Percentiles rank a stretch among this genome's conserved stretches.
These are phyloP conservation scores for Cutaneotrichosporon cavernicola DNA, from an alignment of 1,284 basidiomycete genomes.

Conservation along the genomic window DNA sequence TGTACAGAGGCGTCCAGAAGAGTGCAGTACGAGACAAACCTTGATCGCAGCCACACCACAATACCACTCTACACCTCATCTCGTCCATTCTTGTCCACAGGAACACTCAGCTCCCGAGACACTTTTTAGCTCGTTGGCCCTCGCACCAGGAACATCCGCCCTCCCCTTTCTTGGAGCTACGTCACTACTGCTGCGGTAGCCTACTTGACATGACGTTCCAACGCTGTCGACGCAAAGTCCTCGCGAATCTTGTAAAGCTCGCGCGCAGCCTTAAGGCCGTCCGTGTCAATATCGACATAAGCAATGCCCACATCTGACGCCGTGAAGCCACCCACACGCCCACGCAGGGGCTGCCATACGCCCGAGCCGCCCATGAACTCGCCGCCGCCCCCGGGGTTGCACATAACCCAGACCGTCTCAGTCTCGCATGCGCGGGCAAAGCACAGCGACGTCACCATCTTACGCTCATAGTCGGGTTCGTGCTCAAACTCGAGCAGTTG, in stretches of 20 bases:
- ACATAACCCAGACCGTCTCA: conserved; percentile 48
- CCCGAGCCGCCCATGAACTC: conserved; percentile 44
- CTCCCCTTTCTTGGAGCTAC: background rate
- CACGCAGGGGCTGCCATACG: conserved; percentile 20
- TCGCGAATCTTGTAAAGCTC: conserved; percentile 45
- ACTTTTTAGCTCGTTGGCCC: background rate
- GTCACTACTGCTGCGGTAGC: too few relatives aligned
- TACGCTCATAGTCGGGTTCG: conserved; percentile 38
- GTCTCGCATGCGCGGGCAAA: conserved; percentile 46
- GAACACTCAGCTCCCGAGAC: too few relatives aligned
- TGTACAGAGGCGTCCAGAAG: too few relatives aligned
- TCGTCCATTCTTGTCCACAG: too few relatives aligned
- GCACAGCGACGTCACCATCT: conserved; percentile 36
- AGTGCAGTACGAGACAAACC: too few relatives aligned
- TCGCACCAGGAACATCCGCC: background rate
- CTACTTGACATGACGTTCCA: conserved; percentile 8
- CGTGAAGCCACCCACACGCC: conserved; percentile 10
- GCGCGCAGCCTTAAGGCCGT: conserved; percentile 35
- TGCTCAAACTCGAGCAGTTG: conserved; percentile 17
- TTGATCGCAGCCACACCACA: too few relatives aligned
- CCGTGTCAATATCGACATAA: conserved; percentile 35
- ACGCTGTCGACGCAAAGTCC: conserved; percentile 22
- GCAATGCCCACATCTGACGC: conserved; percentile 24
- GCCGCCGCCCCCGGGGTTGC: conserved; percentile 44
- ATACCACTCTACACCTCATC: too few relatives aligned